A percentile compares a stretch with the other conserved stretches of the same genome.
These are phyloP conservation scores for Fusarium bactridioides DNA, from an alignment of 2,329 filamentous ascomycete genomes.

Conservation along the genomic window DNA sequence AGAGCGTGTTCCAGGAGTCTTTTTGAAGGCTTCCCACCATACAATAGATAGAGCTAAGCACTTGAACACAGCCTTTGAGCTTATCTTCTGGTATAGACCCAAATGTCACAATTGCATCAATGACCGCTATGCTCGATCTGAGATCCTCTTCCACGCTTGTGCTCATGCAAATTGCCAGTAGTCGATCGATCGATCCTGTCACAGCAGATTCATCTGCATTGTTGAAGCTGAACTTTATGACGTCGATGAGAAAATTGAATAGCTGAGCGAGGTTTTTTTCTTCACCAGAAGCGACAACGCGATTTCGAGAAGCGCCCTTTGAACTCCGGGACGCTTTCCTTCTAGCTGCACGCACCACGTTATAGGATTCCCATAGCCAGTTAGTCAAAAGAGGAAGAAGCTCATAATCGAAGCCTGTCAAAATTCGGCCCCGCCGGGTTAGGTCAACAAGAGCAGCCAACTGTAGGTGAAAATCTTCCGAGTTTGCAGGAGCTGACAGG, in stretches of 20 bases:
- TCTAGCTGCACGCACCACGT: conserved; percentile 59
- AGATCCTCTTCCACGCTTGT: conserved; percentile 73
- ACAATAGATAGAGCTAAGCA: conserved; percentile 76
- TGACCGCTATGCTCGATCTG: conserved; percentile 70
- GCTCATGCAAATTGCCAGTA: conserved; percentile 72
- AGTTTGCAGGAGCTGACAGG: conserved; percentile 62
- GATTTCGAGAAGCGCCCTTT: conserved; percentile 49
- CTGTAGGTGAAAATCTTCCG: conserved; percentile 72
- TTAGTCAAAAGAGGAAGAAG: conserved; percentile 67
- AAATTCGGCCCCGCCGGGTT: conserved; percentile 66
- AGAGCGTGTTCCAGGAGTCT: conserved; percentile 73
- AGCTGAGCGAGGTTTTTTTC: conserved; percentile 70
- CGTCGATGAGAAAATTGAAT: conserved; percentile 71
- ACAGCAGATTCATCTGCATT: conserved; percentile 70
- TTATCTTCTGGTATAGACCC: conserved; percentile 71
- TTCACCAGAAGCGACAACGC: conserved; percentile 55
- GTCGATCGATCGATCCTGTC: conserved; percentile 65
- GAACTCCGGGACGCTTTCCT: conserved; percentile 52
- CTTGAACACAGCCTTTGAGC: conserved; percentile 71
- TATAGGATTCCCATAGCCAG: conserved; percentile 67
- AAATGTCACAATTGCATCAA: conserved; percentile 76
- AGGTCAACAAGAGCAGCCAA: conserved; percentile 69
- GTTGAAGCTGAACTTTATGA: conserved; percentile 80
- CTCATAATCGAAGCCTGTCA: conserved; percentile 73
- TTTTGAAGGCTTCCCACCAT: conserved; percentile 68